Percentiles rank a stretch among this genome's conserved stretches.
These are phyloP conservation scores for Amylocarpus encephaloides DNA, from an alignment of 2,329 filamentous ascomycete genomes.

Conservation along the genomic window DNA sequence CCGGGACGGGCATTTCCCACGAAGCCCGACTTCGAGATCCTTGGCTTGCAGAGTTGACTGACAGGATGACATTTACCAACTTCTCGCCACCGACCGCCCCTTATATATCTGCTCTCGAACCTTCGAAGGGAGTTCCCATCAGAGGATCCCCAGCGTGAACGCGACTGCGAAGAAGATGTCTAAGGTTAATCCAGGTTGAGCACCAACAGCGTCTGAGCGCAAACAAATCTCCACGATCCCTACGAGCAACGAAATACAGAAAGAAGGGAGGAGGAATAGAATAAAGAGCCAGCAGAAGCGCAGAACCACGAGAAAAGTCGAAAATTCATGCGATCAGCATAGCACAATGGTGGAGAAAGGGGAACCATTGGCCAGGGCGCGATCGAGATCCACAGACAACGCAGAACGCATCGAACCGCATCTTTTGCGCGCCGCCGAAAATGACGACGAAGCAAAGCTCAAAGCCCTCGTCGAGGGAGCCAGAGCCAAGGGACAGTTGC, in stretches of 20 bases:
- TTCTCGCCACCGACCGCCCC: too few species aligned
- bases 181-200: slow-evolving; percentile 1
- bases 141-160: too few species aligned
- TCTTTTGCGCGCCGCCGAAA: slow-evolving; percentile 22
- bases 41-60: too few species aligned
- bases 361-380: slow-evolving; percentile 8
- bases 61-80: too few species aligned
- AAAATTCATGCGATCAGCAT: background rate
- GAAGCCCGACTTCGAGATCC: too few species aligned
- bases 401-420: slow-evolving; percentile 24
- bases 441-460: slow-evolving; percentile 20
- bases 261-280: background rate
- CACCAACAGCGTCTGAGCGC: too few species aligned
- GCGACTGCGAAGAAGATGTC: background rate
- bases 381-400: slow-evolving; percentile 21
- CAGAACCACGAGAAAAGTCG: background rate
- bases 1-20: too few species aligned
- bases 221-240: too few species aligned
- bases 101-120: too few species aligned
- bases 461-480: slow-evolving; percentile 18
- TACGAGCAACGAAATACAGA: background rate
- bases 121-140: too few species aligned
- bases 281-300: too few species aligned
- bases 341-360: slow-evolving; percentile 3
- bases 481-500: slow-evolving; percentile 17